These are phyloP conservation scores for Dryas octopetala DNA, from an alignment of 306 rosid genomes.

Conservation along the genomic window DNA sequence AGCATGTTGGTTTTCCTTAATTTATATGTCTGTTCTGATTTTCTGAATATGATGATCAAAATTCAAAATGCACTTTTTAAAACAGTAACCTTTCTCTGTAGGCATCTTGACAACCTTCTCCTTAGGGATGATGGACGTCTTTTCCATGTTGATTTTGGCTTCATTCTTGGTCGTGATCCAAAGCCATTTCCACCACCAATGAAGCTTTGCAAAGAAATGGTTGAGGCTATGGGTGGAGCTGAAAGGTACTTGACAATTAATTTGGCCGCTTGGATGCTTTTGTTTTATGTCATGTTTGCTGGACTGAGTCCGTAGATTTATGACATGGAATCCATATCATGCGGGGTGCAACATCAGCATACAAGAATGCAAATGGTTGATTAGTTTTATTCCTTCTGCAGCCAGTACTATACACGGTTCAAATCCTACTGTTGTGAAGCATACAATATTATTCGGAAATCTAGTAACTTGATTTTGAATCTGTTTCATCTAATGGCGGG, in stretches of 20 bases:
- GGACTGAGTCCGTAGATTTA: slow-evolving; percentile 20
- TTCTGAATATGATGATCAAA: not conserved
- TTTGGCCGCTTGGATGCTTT: not conserved
- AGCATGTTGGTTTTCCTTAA: not conserved
- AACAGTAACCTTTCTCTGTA: slow-evolving; percentile 26
- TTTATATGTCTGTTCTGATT: not conserved
- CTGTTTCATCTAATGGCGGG: slow-evolving; percentile 97
- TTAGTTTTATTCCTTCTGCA: slow-evolving; percentile 38
- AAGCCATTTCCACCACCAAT: slow-evolving; percentile 99
- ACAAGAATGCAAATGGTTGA: slow-evolving; percentile 15
- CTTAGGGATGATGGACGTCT: slow-evolving; percentile 94
- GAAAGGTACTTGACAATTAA: slow-evolving; percentile 61
- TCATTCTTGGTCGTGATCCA: slow-evolving; percentile 95
- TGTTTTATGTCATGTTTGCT: slow-evolving; percentile 5
- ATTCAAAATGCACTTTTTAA: not conserved
- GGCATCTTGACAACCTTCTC: slow-evolving; percentile 98
- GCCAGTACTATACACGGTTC: slow-evolving; percentile 96
- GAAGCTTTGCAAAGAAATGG: slow-evolving; percentile 99
- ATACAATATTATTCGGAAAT: slow-evolving; percentile 94
- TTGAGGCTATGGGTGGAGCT: slow-evolving; percentile 99
- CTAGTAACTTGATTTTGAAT: slow-evolving; percentile 88
- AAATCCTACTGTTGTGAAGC: slow-evolving; percentile 98
- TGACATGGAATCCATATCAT: slow-evolving; percentile 13
- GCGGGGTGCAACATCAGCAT: slow-evolving; percentile 13
- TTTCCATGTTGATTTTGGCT: slow-evolving; percentile 97